phyloP scores from a whole-genome alignment of 2,329 filamentous ascomycete species.

The Venturia oleaginea region DNA sequence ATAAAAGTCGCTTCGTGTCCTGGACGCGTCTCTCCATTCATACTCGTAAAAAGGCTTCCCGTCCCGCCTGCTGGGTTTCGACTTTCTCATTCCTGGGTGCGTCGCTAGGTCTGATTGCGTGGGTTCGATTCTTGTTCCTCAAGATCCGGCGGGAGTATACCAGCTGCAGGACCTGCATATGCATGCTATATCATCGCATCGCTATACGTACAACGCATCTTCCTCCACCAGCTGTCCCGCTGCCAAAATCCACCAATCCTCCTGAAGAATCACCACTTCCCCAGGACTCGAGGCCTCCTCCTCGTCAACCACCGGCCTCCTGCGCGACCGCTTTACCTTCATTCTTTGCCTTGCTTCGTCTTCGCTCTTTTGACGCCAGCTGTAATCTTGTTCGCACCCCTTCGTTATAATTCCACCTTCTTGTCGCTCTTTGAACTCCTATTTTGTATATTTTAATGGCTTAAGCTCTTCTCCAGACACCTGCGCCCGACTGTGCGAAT shows the following conservation, averaged over 20 bases:
- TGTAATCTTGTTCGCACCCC: neutral
- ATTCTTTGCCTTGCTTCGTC: neutral
- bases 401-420: neutral
- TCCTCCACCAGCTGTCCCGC: neutral
- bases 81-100: neutral
- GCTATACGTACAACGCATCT: neutral
- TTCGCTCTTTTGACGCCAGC: constrained; percentile 1
- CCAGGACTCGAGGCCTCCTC: constrained; percentile 5
- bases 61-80: neutral
- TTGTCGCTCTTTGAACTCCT: constrained; percentile 7
- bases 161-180: neutral
- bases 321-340: neutral
- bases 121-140: neutral
- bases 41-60: neutral
- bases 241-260: neutral
- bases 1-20: neutral
- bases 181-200: neutral
- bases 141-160: neutral
- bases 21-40: neutral
- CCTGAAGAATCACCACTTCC: neutral
- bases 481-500: neutral
- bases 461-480: constrained; percentile 2
- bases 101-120: neutral
- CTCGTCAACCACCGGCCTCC: neutral
- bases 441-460: constrained; percentile 12